These are phyloP conservation scores for Sphagnurus paluster DNA, from an alignment of 1,284 basidiomycete genomes.

Conservation along the genomic window DNA sequence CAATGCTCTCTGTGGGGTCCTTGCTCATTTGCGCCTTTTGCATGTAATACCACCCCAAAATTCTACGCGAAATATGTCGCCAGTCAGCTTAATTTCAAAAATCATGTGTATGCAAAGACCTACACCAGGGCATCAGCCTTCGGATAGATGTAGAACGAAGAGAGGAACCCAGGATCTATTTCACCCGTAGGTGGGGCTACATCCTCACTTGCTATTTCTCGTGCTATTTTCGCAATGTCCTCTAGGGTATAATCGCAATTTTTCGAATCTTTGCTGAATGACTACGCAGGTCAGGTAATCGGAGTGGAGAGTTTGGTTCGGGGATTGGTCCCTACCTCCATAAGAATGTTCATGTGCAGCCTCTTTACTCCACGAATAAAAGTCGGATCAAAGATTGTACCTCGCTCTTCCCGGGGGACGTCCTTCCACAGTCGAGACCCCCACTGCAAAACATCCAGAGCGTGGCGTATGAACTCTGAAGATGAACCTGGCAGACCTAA, in stretches of 20 bases:
- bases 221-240: constrained; percentile 28
- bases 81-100: not conserved
- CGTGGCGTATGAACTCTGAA: constrained; percentile 29
- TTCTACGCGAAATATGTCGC: constrained; percentile 18
- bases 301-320: not conserved
- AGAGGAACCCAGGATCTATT: constrained; percentile 26
- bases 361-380: constrained; percentile 32
- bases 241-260: constrained; percentile 17
- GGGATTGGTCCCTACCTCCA: constrained; percentile 27
- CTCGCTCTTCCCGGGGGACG: constrained; percentile 28
- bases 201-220: constrained; percentile 27
- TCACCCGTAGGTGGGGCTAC: constrained; percentile 12
- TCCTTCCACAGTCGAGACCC: constrained; percentile 35
- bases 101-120: constrained; percentile 10
- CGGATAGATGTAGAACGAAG: constrained; percentile 38
- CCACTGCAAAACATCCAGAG: constrained; percentile 40
- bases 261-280: constrained; percentile 1
- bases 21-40: constrained; percentile 17
- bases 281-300: constrained; percentile 1
- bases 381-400: constrained; percentile 28
- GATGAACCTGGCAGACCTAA: constrained; percentile 18
- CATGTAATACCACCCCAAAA: constrained; percentile 34
- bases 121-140: constrained; percentile 37
- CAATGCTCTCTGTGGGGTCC: constrained; percentile 12
- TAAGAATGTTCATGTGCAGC: constrained; percentile 30